Percentiles rank a stretch among this genome's conserved stretches.
phyloP scores from a whole-genome alignment of 331 rosid genomes.

The Malus hybrid region DNA sequence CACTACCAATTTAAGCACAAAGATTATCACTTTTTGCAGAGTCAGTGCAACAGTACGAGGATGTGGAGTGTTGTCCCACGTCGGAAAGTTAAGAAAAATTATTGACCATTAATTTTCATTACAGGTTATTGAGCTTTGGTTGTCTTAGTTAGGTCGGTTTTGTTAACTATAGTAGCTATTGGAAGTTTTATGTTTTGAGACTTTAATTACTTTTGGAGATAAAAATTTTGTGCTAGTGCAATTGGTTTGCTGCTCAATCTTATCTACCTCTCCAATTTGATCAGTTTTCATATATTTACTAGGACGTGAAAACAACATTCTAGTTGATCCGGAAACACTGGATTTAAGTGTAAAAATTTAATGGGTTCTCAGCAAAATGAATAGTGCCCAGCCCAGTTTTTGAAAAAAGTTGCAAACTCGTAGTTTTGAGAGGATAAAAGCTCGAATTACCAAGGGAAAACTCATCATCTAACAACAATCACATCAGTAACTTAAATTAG shows the following conservation, averaged over 20 bases:
- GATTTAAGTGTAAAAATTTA: too few species aligned
- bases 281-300: background rate
- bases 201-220: background rate
- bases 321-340: background rate
- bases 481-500: too few species aligned
- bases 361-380: too few species aligned
- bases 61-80: background rate
- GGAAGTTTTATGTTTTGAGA: background rate
- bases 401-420: too few species aligned
- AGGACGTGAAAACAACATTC: background rate
- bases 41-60: background rate
- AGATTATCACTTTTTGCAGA: background rate
- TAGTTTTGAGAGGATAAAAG: too few species aligned
- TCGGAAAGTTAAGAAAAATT: too few species aligned
- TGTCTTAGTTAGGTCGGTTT: background rate
- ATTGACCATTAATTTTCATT: background rate
- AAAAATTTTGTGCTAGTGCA: background rate
- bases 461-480: too few species aligned
- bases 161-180: background rate
- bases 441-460: too few species aligned
- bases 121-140: background rate
- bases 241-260: background rate
- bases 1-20: background rate
- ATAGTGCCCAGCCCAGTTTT: too few species aligned
- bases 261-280: background rate